A percentile compares a stretch with the other conserved stretches of the same genome.
Evolutionary conservation across 768 basidiomycete species (phyloP).

Genomic region (Coprinellus micaceus): DNA sequence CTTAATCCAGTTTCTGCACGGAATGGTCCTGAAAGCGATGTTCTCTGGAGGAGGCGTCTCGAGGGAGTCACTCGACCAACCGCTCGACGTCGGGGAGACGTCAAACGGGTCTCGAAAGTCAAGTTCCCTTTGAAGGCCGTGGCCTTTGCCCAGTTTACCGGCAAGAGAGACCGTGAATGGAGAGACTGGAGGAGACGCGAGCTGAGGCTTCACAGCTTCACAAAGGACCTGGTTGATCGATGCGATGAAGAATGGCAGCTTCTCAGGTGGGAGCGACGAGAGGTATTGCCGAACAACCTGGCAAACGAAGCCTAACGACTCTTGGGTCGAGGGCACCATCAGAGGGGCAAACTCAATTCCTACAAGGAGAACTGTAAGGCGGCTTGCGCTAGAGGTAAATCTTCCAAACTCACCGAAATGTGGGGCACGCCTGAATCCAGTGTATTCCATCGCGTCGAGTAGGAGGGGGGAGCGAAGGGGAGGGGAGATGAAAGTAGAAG

Average conservation of each 20-base stretch:
- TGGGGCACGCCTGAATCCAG: not conserved
- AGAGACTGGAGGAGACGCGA: constrained; percentile 4
- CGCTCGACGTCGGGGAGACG: not conserved
- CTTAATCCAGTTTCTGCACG: constrained; percentile 40
- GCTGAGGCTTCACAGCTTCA: not conserved
- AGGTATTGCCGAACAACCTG: not conserved
- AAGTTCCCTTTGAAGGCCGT: not conserved
- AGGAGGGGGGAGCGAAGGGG: not conserved
- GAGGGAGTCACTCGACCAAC: not conserved
- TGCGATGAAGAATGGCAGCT: not conserved
- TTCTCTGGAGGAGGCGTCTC: not conserved
- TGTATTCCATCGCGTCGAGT: not conserved
- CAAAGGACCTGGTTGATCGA: not conserved
- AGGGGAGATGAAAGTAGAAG: not conserved
- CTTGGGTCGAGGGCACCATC: no score
- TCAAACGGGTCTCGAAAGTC: not conserved
- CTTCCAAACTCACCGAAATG: not conserved
- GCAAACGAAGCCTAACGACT: constrained; percentile 1
- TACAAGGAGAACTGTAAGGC: not conserved
- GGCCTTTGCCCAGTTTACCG: not conserved
- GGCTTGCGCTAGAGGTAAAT: no score
- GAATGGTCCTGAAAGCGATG: constrained; percentile 31
- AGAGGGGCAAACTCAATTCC: not conserved
- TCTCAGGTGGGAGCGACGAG: not conserved
- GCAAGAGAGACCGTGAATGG: not conserved